phyloP scores from a whole-genome alignment of 1,284 basidiomycete genomes.

The Fomes fomentarius region DNA sequence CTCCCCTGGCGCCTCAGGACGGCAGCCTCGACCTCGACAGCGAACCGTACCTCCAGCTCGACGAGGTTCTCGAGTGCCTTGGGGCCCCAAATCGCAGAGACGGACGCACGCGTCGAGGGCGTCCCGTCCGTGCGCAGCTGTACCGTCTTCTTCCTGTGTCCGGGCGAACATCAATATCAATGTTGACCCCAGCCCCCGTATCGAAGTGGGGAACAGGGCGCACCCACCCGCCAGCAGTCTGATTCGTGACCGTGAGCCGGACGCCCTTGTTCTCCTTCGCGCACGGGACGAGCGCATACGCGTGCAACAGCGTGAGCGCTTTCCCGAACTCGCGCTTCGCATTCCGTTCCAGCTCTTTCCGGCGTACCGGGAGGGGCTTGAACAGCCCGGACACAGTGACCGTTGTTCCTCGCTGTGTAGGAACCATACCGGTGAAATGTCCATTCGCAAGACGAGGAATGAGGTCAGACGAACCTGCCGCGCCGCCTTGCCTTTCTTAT shows the following conservation, averaged over 20 bases:
- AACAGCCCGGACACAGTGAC: constrained; percentile 81
- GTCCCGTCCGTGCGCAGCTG: constrained; percentile 78
- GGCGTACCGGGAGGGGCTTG: constrained; percentile 82
- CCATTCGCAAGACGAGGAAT: not conserved
- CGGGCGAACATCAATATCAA: not conserved
- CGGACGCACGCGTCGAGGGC: constrained; percentile 64
- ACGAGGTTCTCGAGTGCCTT: constrained; percentile 61
- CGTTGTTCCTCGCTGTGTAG: constrained; percentile 88
- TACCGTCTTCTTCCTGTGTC: constrained; percentile 64
- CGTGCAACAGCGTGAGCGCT: constrained; percentile 79
- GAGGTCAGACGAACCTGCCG: constrained; percentile 58
- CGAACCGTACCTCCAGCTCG: constrained; percentile 73
- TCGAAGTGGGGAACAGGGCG: no score
- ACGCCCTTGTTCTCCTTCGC: constrained; percentile 57
- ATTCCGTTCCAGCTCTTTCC: constrained; percentile 92
- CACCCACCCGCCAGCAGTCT: constrained; percentile 72
- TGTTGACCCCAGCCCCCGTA: no score
- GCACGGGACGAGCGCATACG: constrained; percentile 90
- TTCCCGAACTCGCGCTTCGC: constrained; percentile 91
- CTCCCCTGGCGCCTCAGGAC: constrained; percentile 39
- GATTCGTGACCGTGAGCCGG: constrained; percentile 78
- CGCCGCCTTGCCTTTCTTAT: constrained; percentile 61
- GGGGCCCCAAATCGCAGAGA: constrained; percentile 84
- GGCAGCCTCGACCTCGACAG: constrained; percentile 64
- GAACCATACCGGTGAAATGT: no score